A percentile compares a stretch with the other conserved stretches of the same genome.
Evolutionary conservation across 2,329 filamentous ascomycete genomes (phyloP).

Genomic region (Colletotrichum aenigma): DNA sequence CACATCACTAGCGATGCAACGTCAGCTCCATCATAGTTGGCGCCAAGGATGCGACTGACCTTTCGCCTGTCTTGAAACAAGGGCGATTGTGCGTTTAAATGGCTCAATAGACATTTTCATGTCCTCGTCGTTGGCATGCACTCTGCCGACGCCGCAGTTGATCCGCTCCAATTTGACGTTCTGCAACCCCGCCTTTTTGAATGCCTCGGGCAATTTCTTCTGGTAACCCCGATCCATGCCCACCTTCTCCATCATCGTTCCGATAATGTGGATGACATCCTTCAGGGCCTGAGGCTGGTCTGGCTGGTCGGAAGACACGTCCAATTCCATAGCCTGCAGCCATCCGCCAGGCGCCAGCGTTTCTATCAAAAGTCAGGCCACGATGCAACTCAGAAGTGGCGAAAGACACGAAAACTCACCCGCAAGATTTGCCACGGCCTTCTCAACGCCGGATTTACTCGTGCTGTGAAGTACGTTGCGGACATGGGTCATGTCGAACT

Average conservation of each 20-base stretch:
- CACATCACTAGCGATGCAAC: not conserved
- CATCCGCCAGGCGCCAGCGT: conserved; percentile 17
- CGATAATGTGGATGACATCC: not conserved
- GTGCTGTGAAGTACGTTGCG: conserved; percentile 11
- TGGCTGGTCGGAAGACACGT: not conserved
- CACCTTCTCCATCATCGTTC: not conserved
- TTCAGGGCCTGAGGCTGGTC: not conserved
- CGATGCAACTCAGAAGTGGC: fast-evolving
- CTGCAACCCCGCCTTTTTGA: conserved; percentile 4
- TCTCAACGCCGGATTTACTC: not conserved
- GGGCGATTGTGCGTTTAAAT: not conserved
- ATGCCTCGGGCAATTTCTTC: not conserved
- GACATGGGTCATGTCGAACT: conserved; percentile 13
- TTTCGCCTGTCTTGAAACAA: not conserved
- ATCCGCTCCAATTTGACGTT: not conserved
- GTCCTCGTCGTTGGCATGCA: not conserved
- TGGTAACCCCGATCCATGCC: not conserved
- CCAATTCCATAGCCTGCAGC: conserved; percentile 14
- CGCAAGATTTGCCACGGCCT: conserved; percentile 1
- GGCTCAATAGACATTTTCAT: not conserved
- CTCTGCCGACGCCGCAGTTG: not conserved
- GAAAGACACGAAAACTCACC: not conserved
- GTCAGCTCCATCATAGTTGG: not conserved
- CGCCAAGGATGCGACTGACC: not conserved
- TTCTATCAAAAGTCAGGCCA: not conserved